phyloP scores from a whole-genome alignment of 148 eudicot genomes.

The Chenopodium album region DNA sequence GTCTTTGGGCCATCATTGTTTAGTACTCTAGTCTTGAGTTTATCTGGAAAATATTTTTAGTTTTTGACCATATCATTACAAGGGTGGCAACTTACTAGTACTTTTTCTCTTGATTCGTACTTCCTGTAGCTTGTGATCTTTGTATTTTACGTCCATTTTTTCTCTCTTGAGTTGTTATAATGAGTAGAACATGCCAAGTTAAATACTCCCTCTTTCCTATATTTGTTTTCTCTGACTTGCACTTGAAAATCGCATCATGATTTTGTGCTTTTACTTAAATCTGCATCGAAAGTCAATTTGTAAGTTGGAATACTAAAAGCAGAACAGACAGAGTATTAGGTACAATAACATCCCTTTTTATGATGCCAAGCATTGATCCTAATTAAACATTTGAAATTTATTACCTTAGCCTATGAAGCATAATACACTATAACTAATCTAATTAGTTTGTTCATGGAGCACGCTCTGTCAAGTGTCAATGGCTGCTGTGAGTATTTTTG shows the following conservation, averaged over 20 bases:
- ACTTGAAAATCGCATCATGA: neutral
- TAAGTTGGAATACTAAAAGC: neutral
- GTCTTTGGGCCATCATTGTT: slow-evolving; percentile 3
- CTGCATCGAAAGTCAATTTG: neutral
- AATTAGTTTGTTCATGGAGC: neutral
- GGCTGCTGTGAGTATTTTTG: neutral
- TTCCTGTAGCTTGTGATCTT: neutral
- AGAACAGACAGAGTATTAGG: neutral
- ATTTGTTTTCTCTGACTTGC: too few species aligned
- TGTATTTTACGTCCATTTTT: neutral
- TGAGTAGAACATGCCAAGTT: neutral
- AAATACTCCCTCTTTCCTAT: neutral
- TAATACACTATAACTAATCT: neutral
- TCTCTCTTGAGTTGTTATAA: neutral
- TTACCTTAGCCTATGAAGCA: neutral
- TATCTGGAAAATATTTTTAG: neutral
- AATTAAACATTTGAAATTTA: neutral
- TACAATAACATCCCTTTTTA: neutral
- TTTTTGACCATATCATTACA: neutral
- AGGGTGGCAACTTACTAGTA: neutral
- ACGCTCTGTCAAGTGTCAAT: neutral
- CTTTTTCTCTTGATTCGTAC: neutral
- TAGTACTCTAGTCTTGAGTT: neutral
- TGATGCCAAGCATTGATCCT: neutral
- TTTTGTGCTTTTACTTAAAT: neutral